These are phyloP conservation scores for Phaeodactylum tricornutum DNA, from an alignment of 108 stramenopile genomes.

Conservation along the genomic window DNA sequence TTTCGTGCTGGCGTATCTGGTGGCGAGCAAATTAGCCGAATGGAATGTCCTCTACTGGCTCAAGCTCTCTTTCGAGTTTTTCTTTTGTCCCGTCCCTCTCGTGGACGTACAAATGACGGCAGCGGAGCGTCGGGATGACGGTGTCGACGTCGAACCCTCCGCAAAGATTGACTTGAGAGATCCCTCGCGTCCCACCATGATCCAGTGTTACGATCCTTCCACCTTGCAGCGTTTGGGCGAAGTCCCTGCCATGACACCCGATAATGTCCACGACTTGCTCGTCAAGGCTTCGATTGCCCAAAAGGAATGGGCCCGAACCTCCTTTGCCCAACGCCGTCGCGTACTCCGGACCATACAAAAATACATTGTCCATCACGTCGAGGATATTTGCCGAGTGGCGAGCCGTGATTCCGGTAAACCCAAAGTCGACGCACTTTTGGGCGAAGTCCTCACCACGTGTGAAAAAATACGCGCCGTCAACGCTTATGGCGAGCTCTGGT, in stretches of 20 bases:
- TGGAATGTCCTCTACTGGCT: slow-evolving; percentile 12
- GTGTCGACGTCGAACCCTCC: slow-evolving; percentile 26
- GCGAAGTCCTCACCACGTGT: slow-evolving; percentile 95
- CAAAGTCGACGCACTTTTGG: slow-evolving; percentile 86
- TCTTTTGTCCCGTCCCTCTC: slow-evolving; percentile 23
- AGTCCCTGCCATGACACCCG: slow-evolving; percentile 67
- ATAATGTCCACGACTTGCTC: slow-evolving; percentile 64
- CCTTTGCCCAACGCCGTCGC: slow-evolving; percentile 81
- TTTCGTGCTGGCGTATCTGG: not conserved
- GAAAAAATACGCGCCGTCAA: slow-evolving; percentile 89
- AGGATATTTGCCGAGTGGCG: slow-evolving; percentile 83
- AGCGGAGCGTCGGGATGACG: slow-evolving; percentile 40
- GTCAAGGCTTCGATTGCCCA: slow-evolving; percentile 81
- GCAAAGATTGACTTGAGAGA: slow-evolving; percentile 24
- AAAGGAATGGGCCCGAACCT: slow-evolving; percentile 74
- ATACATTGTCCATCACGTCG: slow-evolving; percentile 80
- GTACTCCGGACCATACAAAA: slow-evolving; percentile 90
- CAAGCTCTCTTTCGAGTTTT: slow-evolving; percentile 17
- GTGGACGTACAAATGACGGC: slow-evolving; percentile 27
- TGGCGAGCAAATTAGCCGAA: not conserved
- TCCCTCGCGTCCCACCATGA: slow-evolving; percentile 30
- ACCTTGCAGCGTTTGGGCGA: slow-evolving; percentile 76
- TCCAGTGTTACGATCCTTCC: slow-evolving; percentile 91
- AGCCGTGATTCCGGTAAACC: slow-evolving; percentile 85
- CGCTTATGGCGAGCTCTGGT: slow-evolving; percentile 83